phyloP scores from a whole-genome alignment of 73 alveolate species.

The Symbiodinium pilosum region DNA sequence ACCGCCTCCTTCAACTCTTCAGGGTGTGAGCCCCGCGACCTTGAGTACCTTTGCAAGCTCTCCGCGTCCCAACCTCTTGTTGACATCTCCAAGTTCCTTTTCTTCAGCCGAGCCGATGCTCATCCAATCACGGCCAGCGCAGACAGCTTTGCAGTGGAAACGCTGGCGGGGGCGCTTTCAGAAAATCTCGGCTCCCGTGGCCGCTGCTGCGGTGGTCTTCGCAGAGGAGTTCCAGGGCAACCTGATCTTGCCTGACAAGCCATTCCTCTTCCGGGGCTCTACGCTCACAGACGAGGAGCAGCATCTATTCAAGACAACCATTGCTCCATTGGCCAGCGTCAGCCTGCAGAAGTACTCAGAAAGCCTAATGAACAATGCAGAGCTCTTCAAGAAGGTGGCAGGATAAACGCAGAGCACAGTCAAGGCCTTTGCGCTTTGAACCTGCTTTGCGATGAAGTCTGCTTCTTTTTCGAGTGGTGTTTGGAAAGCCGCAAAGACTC shows the following conservation, averaged over 20 bases:
- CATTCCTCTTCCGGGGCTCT: conserved; percentile 36
- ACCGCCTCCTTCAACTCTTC: conserved; percentile 64
- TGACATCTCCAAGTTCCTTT: conserved; percentile 51
- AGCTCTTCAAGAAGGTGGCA: conserved; percentile 47
- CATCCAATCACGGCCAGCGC: conserved; percentile 30
- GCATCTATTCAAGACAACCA: conserved; percentile 28
- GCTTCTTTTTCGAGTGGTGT: conserved; percentile 7
- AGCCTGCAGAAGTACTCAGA: background rate
- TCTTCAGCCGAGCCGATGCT: conserved; percentile 9
- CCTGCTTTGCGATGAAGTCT: conserved; percentile 65
- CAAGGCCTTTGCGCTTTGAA: conserved; percentile 15
- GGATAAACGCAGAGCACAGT: conserved; percentile 50
- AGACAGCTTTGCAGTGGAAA: conserved; percentile 31
- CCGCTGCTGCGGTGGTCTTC: conserved; percentile 28
- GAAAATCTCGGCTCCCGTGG: background rate
- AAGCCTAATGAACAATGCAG: conserved; percentile 10
- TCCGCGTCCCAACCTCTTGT: background rate
- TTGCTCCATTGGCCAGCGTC: conserved; percentile 54
- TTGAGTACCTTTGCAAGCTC: background rate
- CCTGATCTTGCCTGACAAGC: conserved; percentile 14
- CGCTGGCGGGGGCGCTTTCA: background rate
- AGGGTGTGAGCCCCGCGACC: background rate
- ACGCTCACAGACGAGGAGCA: conserved; percentile 38
- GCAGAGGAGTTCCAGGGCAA: conserved; percentile 85
- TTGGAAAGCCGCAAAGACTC: background rate